Conservation (phyloP, 2,329 filamentous ascomycete species). For the Colletotrichum truncatum region DNA sequence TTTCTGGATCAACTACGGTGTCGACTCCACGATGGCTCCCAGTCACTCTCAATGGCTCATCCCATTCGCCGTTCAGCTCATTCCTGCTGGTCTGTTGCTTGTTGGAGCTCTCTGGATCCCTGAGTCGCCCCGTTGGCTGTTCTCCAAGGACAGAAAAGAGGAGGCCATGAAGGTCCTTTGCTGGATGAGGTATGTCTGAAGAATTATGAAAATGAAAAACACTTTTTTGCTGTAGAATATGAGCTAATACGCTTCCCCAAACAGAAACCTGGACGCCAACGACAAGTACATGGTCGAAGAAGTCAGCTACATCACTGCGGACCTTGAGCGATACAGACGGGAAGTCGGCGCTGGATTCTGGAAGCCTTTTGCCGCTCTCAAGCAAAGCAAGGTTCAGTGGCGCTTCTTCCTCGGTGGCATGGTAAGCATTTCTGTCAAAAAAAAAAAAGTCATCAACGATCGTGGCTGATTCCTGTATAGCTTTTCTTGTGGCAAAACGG, state of each 20-base stretch:
- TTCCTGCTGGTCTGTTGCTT: conserved; percentile 71
- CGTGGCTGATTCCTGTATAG: conserved; percentile 4
- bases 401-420: conserved; percentile 78
- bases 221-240: not conserved
- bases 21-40: conserved; percentile 58
- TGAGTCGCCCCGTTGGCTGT: conserved; percentile 77
- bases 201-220: not conserved
- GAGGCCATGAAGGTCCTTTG: conserved; percentile 66
- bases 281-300: conserved; percentile 79
- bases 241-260: not conserved
- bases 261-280: conserved; percentile 55
- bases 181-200: conserved; percentile 59
- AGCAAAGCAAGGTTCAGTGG: conserved; percentile 68
- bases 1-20: conserved; percentile 74
- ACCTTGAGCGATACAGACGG: conserved; percentile 70
- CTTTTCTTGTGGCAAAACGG: conserved; percentile 86
- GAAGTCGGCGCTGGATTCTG: conserved; percentile 78
- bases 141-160: conserved; percentile 68
- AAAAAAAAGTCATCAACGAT: not conserved
- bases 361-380: conserved; percentile 72
- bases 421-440: not conserved
- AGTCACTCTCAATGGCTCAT: conserved; percentile 69
- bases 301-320: conserved; percentile 74
- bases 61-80: conserved; percentile 73
- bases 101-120: conserved; percentile 67